phyloP scores from a whole-genome alignment of 2,329 filamentous ascomycete species.

The Orbilia ellipsospora region DNA sequence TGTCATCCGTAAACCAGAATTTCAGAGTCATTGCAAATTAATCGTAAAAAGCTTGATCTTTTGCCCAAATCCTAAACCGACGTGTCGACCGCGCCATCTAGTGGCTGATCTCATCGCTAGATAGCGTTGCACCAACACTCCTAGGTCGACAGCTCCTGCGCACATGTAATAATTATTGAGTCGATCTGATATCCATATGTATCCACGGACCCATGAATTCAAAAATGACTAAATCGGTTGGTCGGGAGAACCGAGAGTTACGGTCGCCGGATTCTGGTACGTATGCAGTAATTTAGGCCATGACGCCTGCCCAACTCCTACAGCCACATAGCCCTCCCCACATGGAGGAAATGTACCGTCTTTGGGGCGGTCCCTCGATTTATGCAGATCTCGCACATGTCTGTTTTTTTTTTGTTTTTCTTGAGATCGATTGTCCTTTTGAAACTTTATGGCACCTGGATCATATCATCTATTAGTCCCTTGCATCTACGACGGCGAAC shows the following conservation, averaged over 20 bases:
- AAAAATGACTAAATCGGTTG: constrained; percentile 29
- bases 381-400: constrained; percentile 27
- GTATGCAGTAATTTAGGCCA: not conserved
- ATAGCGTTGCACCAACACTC: no score
- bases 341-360: constrained; percentile 5
- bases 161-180: no score
- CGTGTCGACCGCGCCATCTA: not conserved
- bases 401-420: constrained; percentile 31
- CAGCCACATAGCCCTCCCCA: constrained; percentile 1
- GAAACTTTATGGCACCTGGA: constrained; percentile 37
- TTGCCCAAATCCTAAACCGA: no score
- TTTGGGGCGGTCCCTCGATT: constrained; percentile 16
- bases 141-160: no score
- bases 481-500: constrained; percentile 32
- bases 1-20: no score
- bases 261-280: not conserved
- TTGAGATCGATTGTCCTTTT: constrained; percentile 23
- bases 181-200: constrained; percentile 22
- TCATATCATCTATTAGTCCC: constrained; percentile 7
- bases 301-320: no score
- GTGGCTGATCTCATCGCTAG: no score
- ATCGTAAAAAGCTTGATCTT: no score
- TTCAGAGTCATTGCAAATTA: no score
- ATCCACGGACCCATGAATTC: constrained; percentile 12
- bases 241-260: constrained; percentile 24